Base-by-base conservation (phyloP, 768 basidiomycete genomes). In the Coprinellus micaceus region DNA sequence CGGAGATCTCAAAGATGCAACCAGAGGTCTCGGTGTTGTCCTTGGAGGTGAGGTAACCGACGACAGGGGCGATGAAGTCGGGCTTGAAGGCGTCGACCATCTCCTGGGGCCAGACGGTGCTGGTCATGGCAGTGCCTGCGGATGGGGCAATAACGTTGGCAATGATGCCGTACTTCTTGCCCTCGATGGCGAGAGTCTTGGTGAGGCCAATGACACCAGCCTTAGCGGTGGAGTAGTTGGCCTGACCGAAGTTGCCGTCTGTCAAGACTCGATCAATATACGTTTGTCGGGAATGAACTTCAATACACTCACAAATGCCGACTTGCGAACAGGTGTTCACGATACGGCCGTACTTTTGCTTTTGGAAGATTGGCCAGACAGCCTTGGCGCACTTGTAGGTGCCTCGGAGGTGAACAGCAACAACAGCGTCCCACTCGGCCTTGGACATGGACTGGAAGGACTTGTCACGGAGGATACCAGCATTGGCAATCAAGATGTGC, bases 211-310 rank as follows among this genome's bases (percentile, higher is more conserved):
- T 86, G 63, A 98, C 90, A 21, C 82, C 94, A 56, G 93, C 88
- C 70, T 98, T 98, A 5, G 94, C 97, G 3, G 95, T 86, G 12
- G 91, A 87, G 70, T 98, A 98, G 66, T 96, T 97, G 30, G 91
- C 89, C 70, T 98, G 94, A 22, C 96, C 95, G 66, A 95, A 93
- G 74, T 97, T 94, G 4, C 94, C 94, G 64, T 94, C 93, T 95
- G 56, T 36, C 53, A 9, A 21, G 40, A 10, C 28, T 51, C n/a
- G 29, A 54, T 56, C 21, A 28, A 26, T 49, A 41, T 49, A 47
- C 19, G 52, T 36, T 41, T 7, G 19, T 30, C 10, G 33, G 33
- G 37, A 25, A 55, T 21, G 15, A 4, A 56, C n/a, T n/a, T 11
- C 36, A 36, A 12, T n/a, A 7, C 1, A 79, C 91, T 65, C 64